Conservation (phyloP, 768 basidiomycete genomes). For the Russula brevipes region DNA sequence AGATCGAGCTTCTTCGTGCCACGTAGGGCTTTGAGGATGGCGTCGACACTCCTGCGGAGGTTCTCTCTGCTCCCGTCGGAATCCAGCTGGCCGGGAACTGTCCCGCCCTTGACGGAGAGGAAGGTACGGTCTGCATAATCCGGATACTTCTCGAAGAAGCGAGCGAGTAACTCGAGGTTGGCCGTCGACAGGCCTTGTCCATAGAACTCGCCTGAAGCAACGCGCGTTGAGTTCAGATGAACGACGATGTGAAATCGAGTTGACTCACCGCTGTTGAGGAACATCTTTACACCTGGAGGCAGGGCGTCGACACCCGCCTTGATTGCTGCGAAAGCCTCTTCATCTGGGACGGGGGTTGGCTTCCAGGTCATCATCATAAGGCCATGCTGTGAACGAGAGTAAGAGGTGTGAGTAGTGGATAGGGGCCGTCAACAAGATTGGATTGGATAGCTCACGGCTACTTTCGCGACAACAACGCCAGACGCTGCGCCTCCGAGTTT, state of each 20-base stretch:
- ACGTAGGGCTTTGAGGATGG: conserved; percentile 42
- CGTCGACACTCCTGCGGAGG: conserved; percentile 43
- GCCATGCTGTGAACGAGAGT: conserved; percentile 36
- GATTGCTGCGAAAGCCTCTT: conserved; percentile 58
- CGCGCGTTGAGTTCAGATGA: neutral
- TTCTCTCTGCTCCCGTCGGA: conserved; percentile 38
- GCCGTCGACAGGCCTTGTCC: conserved; percentile 37
- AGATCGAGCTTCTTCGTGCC: conserved; percentile 55
- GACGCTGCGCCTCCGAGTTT: conserved; percentile 41
- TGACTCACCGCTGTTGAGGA: conserved; percentile 46
- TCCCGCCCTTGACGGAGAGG: conserved; percentile 44
- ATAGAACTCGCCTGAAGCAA: conserved; percentile 50
- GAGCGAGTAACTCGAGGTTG: conserved; percentile 45
- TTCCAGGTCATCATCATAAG: conserved; percentile 59
- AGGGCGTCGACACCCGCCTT: conserved; percentile 44
- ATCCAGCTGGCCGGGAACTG: neutral
- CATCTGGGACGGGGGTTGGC: conserved; percentile 46
- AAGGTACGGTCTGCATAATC: conserved; percentile 43
- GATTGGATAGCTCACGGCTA: conserved; percentile 33
- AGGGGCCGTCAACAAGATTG: neutral
- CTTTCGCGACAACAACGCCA: conserved; percentile 36
- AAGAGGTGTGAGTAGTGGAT: neutral
- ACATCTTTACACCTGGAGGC: conserved; percentile 43
- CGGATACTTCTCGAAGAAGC: conserved; percentile 47
- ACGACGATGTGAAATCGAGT: neutral